A percentile compares a stretch with the other conserved stretches of the same genome.
Conservation (phyloP, 2,329 filamentous ascomycete species). For the Aspergillus spinulosporus region DNA sequence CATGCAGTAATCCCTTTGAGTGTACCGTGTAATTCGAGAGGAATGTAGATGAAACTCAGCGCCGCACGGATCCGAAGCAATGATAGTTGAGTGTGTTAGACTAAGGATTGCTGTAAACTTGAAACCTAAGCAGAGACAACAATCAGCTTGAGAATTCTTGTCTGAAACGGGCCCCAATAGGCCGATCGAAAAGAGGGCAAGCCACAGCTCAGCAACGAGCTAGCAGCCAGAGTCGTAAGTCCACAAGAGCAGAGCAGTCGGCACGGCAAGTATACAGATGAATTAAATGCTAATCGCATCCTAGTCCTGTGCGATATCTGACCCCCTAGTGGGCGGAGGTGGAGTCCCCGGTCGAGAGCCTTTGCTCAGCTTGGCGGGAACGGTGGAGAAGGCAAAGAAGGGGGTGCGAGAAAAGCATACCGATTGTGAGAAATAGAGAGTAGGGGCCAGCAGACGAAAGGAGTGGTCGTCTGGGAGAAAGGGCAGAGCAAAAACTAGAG, state of each 20-base stretch:
- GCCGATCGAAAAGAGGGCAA: not conserved
- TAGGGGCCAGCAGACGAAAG: constrained; percentile 6
- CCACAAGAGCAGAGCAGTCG: not conserved
- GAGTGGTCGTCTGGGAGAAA: constrained; percentile 1
- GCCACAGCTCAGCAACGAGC: not conserved
- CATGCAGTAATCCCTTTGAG: constrained; percentile 26
- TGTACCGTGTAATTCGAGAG: constrained; percentile 18
- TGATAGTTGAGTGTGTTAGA: not conserved
- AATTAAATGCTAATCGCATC: not conserved
- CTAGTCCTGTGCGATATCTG: constrained; percentile 15
- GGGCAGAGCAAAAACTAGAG: not conserved
- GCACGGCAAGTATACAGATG: not conserved
- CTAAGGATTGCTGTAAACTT: constrained; percentile 10
- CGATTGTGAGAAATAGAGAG: constrained; percentile 12
- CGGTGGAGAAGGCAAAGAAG: constrained; percentile 30
- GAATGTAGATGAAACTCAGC: constrained; percentile 25
- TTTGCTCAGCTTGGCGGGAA: constrained; percentile 30
- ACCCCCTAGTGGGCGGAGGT: constrained; percentile 28
- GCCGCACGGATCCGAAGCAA: constrained; percentile 7
- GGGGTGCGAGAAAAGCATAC: constrained; percentile 20
- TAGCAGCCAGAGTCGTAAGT: not conserved
- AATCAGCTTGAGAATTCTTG: constrained; percentile 4
- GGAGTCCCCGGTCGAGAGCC: constrained; percentile 26
- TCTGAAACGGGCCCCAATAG: not conserved
- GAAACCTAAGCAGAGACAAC: constrained; percentile 7